Base-by-base conservation (phyloP, 2,329 filamentous ascomycete genomes). In the Arthroderma sp. region DNA sequence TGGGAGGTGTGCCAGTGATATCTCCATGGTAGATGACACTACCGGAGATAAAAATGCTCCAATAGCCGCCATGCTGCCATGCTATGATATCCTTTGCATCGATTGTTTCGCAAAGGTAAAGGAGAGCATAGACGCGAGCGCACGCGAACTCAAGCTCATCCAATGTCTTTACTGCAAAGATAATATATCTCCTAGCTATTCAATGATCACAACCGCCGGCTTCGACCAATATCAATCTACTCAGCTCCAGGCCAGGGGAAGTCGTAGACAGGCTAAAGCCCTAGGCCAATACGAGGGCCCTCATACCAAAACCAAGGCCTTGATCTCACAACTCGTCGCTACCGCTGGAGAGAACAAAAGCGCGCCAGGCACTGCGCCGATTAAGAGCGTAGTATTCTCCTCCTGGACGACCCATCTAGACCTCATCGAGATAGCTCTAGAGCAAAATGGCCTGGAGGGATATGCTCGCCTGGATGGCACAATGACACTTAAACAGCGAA, bases 341-440 rank as follows among this genome's bases (percentile, higher is more conserved):
- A 77, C 78, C 46, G 69, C 70, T 0, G 76, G 81, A 57, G 71
- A 74, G 33, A 56, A 60, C 38, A 48, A 57, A 9, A 53, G 63
- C 7, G 48, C 76, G 6, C 76, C 78, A 0, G 66, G 75, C 7
- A 77, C 88, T 56, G 75, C 78, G 0, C 88, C 88, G 0, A 83
- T 85, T 64, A 96, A 94, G 61, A 91, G 85, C 28, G 87, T 98
- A 9, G 80, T 98, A 5, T 96, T 96, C 64, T 94, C 87, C 0
- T 81, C 81, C n/a, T 96, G 91, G 88, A 96, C 91, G 0, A 81
- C 83, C 0, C 88, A 96, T 59, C 77, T 98, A 10, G 88, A 96
- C 60, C 75, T 98, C 15, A 94, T 98, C 53, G 80, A 91, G 58
- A 72, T 85, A 41, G 89, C 88, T 0, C 73, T 96, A 9, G 71